phyloP scores from a whole-genome alignment of 1,284 basidiomycete genomes.

The Fomitopsis pinicola region DNA sequence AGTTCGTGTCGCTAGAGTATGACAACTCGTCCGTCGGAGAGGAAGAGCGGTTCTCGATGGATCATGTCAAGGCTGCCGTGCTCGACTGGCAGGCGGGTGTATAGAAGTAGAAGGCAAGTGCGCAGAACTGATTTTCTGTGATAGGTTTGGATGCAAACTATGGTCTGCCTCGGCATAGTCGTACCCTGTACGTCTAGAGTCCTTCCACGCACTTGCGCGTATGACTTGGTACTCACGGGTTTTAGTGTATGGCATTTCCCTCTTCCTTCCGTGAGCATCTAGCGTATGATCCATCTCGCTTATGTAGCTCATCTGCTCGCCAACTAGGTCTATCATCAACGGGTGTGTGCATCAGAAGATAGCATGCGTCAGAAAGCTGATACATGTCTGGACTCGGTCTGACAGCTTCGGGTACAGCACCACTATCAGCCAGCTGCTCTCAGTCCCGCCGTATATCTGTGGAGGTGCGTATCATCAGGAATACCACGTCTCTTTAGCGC shows the following conservation, averaged over 20 bases:
- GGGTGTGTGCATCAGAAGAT: slow-evolving; percentile 9
- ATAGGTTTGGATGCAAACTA: slow-evolving; percentile 50
- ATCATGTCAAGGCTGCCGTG: slow-evolving; percentile 51
- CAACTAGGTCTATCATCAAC: background rate
- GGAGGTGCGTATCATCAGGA: slow-evolving; percentile 40
- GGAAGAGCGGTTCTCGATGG: slow-evolving; percentile 51
- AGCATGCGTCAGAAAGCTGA: background rate
- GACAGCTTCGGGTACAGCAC: slow-evolving; percentile 53
- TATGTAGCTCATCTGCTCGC: background rate
- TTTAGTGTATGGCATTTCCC: slow-evolving; percentile 51
- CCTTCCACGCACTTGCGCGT: background rate
- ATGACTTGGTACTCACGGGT: background rate
- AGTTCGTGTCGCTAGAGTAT: slow-evolving; percentile 37
- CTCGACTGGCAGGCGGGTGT: slow-evolving; percentile 58
- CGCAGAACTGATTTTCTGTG: background rate
- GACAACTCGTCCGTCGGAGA: slow-evolving; percentile 65
- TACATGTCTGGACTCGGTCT: background rate
- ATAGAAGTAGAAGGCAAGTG: background rate
- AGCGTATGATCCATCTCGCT: no score
- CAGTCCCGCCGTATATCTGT: slow-evolving; percentile 64
- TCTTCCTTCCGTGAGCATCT: slow-evolving; percentile 57
- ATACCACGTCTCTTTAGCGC: background rate
- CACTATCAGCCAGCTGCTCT: slow-evolving; percentile 60
- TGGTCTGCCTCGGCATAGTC: slow-evolving; percentile 58
- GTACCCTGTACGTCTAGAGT: slow-evolving; percentile 44